These are phyloP conservation scores for Ceratobasidium sp. DNA, from an alignment of 1,284 basidiomycete species.

Conservation along the genomic window DNA sequence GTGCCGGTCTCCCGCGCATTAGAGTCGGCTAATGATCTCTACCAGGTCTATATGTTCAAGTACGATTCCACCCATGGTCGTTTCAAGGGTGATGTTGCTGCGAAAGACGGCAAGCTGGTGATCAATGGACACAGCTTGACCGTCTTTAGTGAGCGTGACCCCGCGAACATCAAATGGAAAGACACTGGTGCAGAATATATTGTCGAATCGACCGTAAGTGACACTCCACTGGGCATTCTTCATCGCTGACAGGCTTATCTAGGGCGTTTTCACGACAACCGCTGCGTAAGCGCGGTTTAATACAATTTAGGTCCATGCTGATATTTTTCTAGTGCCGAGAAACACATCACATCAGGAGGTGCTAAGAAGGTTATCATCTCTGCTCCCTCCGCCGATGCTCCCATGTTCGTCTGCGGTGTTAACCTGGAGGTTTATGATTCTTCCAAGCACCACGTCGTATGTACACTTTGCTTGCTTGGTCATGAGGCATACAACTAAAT, in stretches of 20 bases:
- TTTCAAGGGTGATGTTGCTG: constrained; percentile 88
- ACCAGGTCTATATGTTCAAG: constrained; percentile 98
- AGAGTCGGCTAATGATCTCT: not conserved
- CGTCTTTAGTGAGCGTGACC: constrained; percentile 91
- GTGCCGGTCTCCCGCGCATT: not conserved
- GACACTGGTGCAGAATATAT: constrained; percentile 89
- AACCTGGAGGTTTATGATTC: constrained; percentile 96
- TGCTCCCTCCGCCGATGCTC: constrained; percentile 97
- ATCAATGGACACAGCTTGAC: constrained; percentile 85
- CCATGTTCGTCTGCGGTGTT: constrained; percentile 97
- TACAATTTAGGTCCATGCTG: constrained; percentile 39
- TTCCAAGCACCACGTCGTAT: constrained; percentile 82
- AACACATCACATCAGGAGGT: constrained; percentile 94
- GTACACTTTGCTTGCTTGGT: constrained; percentile 55
- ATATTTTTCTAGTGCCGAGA: constrained; percentile 75
- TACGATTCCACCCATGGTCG: constrained; percentile 98
- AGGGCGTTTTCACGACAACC: constrained; percentile 98
- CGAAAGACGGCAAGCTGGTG: constrained; percentile 90
- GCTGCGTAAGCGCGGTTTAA: constrained; percentile 70
- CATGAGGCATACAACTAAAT: constrained; percentile 12
- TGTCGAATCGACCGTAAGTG: constrained; percentile 90
- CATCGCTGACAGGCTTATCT: constrained; percentile 21
- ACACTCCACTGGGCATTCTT: not conserved
- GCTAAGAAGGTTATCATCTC: constrained; percentile 99
- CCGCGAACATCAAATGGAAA: constrained; percentile 88